Percentiles rank a stretch among this genome's conserved stretches.
These are phyloP conservation scores for Fusarium proliferatum DNA, from an alignment of 2,329 filamentous ascomycete species.

Conservation along the genomic window DNA sequence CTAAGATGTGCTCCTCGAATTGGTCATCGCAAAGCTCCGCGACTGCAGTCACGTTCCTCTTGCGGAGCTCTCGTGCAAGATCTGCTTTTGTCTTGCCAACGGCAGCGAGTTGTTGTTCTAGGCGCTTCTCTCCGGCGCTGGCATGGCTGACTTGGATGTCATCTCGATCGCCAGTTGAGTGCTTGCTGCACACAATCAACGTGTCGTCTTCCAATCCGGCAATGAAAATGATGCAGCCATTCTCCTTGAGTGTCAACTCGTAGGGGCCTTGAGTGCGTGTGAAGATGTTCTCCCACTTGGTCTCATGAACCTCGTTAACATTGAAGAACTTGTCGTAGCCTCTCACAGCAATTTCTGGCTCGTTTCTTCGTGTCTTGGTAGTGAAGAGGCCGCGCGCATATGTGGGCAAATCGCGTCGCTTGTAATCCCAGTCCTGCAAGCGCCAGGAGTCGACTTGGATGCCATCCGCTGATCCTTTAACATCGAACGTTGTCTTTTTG, in stretches of 20 bases:
- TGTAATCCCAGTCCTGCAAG: slow-evolving; percentile 96
- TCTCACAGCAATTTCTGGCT: slow-evolving; percentile 82
- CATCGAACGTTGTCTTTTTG: slow-evolving; percentile 82
- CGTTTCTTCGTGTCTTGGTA: slow-evolving; percentile 71
- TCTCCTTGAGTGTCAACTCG: slow-evolving; percentile 96
- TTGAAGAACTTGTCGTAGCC: slow-evolving; percentile 99
- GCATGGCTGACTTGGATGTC: slow-evolving; percentile 85
- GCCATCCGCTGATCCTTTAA: slow-evolving; percentile 70
- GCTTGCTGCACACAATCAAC: slow-evolving; percentile 97
- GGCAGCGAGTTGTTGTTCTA: slow-evolving; percentile 80
- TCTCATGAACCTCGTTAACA: slow-evolving; percentile 81
- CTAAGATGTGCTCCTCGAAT: slow-evolving; percentile 97
- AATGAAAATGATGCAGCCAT: slow-evolving; percentile 99
- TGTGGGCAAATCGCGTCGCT: slow-evolving; percentile 84
- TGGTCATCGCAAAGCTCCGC: slow-evolving; percentile 95
- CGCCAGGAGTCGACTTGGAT: slow-evolving; percentile 90
- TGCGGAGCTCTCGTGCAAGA: slow-evolving; percentile 78
- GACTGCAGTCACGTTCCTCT: slow-evolving; percentile 91
- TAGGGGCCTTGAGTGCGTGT: slow-evolving; percentile 85
- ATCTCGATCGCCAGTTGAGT: slow-evolving; percentile 85
- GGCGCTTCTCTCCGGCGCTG: slow-evolving; percentile 81
- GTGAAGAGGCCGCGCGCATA: slow-evolving; percentile 96
- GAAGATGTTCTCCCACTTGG: slow-evolving; percentile 84
- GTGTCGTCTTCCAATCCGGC: slow-evolving; percentile 90
- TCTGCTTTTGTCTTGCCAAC: slow-evolving; percentile 84